Conservation (phyloP, 192 early-diverging fungal species). For the Umbelopsis isabellina region DNA sequence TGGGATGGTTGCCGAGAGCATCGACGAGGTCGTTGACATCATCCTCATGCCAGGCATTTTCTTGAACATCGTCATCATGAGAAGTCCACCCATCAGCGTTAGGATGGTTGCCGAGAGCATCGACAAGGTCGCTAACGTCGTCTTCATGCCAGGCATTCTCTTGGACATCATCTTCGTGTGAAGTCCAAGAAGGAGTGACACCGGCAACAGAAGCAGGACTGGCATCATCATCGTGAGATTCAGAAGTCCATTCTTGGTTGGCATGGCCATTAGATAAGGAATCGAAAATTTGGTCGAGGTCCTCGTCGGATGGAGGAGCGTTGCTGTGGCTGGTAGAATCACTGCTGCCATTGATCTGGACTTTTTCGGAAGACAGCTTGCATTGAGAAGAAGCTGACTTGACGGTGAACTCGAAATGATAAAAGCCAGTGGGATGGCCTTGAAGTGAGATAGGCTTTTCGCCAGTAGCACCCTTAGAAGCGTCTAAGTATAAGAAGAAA, state of each 20-base stretch:
- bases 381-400: neutral
- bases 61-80: neutral
- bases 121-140: neutral
- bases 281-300: constrained; percentile 4
- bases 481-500: neutral
- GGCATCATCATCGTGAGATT: too few relatives aligned
- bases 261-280: neutral
- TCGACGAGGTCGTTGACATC: neutral
- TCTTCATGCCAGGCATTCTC: neutral
- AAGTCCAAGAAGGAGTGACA: neutral
- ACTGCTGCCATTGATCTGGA: neutral
- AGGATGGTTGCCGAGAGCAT: neutral
- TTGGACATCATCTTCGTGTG: neutral
- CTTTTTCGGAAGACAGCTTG: neutral
- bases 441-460: neutral
- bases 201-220: neutral
- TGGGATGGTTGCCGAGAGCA: neutral
- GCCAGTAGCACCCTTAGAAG: constrained; percentile 1
- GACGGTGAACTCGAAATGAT: constrained; percentile 6
- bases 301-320: neutral
- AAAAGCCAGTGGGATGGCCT: constrained; percentile 18
- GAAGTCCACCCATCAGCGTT: neutral
- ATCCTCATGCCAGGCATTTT: neutral
- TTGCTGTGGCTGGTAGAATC: neutral
- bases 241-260: too few relatives aligned